Evolutionary conservation across 2,329 filamentous ascomycete species (phyloP).

Genomic region (Colletotrichum siamense): DNA sequence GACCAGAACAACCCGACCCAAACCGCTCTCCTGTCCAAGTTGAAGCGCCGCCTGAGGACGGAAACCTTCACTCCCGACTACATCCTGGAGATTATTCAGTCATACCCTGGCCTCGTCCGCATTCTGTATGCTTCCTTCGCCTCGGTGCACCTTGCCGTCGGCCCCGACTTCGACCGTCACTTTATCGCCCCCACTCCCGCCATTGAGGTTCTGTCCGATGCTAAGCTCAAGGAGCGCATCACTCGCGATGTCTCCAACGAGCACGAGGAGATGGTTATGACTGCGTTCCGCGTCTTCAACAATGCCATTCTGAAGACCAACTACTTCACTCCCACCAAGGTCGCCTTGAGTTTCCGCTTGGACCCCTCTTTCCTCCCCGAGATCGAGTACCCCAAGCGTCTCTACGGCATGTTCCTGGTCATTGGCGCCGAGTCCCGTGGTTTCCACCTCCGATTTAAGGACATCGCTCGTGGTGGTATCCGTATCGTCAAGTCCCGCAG

Average conservation of each 20-base stretch:
- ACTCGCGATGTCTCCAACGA: conserved; percentile 85
- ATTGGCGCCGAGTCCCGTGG: conserved; percentile 96
- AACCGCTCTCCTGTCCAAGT: conserved; percentile 55
- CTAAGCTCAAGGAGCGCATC: conserved; percentile 77
- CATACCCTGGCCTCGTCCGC: conserved; percentile 86
- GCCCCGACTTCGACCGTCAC: conserved; percentile 55
- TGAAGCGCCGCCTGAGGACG: conserved; percentile 92
- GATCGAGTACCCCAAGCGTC: conserved; percentile 89
- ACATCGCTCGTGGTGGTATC: conserved; percentile 96
- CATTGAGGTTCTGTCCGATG: conserved; percentile 76
- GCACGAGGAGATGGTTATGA: conserved; percentile 98
- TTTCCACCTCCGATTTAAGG: conserved; percentile 96
- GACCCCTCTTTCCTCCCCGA: conserved; percentile 88
- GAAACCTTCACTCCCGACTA: conserved; percentile 99
- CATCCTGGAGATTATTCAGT: conserved; percentile 94
- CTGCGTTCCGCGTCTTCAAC: conserved; percentile 95
- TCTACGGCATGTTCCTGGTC: conserved; percentile 98
- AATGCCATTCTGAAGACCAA: conserved; percentile 94
- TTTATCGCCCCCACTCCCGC: conserved; percentile 60
- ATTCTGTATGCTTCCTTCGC: conserved; percentile 92
- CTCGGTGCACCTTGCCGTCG: conserved; percentile 74
- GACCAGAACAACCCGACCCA: conserved; percentile 69
- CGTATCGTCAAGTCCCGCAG: conserved; percentile 98
- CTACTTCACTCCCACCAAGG: conserved; percentile 96
- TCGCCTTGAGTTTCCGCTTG: conserved; percentile 94